Evolutionary conservation across 257 asterid genomes (phyloP).

Genomic region (Solanum corneliomulleri): DNA sequence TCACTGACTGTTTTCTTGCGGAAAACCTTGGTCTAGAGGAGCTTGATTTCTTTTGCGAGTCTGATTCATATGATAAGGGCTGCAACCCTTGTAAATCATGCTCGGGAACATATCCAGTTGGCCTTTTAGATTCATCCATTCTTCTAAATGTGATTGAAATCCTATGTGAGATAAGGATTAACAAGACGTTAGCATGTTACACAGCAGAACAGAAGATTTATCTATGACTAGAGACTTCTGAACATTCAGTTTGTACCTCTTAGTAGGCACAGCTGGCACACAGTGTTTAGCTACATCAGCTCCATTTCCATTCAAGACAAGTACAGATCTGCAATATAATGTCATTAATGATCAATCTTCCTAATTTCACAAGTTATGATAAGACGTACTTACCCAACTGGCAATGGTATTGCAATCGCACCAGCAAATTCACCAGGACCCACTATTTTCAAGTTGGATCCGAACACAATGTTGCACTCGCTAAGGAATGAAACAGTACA

Average conservation of each 20-base stretch:
- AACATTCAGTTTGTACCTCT: conserved; percentile 13
- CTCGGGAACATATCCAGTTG: conserved; percentile 49
- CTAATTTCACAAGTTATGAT: neutral
- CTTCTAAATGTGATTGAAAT: conserved; percentile 87
- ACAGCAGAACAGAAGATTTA: neutral
- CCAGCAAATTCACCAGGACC: conserved; percentile 30
- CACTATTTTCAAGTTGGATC: conserved; percentile 20
- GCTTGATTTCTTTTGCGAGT: conserved; percentile 8
- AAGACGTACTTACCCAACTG: conserved; percentile 28
- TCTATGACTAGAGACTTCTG: neutral
- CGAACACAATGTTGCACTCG: conserved; percentile 29
- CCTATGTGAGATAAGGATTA: conserved; percentile 17
- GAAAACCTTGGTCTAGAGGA: conserved; percentile 21
- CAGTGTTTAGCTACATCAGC: conserved; percentile 44
- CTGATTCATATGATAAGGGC: conserved; percentile 42
- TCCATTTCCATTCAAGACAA: conserved; percentile 34
- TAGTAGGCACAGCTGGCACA: conserved; percentile 31
- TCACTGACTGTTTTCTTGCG: conserved; percentile 11
- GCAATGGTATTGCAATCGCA: conserved; percentile 19
- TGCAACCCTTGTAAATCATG: conserved; percentile 69
- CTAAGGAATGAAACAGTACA: conserved; percentile 37
- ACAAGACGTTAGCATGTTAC: neutral
- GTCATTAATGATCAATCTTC: neutral
- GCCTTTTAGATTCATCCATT: conserved; percentile 71
- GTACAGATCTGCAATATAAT: conserved; percentile 27